Conservation (phyloP, 2,329 filamentous ascomycete species). For the Xylariales sp. region DNA sequence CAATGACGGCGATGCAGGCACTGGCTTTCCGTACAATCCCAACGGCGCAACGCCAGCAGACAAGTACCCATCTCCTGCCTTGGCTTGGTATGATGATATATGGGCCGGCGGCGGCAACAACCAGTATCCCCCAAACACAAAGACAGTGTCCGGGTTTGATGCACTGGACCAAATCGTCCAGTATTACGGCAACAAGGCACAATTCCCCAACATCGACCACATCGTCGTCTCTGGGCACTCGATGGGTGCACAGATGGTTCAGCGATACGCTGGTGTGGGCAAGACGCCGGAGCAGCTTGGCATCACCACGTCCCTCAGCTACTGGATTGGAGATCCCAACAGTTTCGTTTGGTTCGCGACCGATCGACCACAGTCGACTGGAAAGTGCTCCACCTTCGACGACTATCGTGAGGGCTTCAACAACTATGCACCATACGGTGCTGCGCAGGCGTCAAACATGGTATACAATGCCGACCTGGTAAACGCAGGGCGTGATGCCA, state of each 20-base stretch:
- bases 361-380: constrained; percentile 5
- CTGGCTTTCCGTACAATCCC: constrained; percentile 8
- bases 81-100: constrained; percentile 5
- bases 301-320: constrained; percentile 2
- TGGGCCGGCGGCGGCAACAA: constrained; percentile 9
- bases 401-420: constrained; percentile 7
- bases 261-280: constrained; percentile 7
- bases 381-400: constrained; percentile 5
- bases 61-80: constrained; percentile 9
- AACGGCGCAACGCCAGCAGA: constrained; percentile 4
- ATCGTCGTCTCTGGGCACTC: constrained; percentile 9
- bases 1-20: constrained; percentile 6
- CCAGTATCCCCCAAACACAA: constrained; percentile 6
- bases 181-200: constrained; percentile 3
- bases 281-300: constrained; percentile 7
- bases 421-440: constrained; percentile 5
- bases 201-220: constrained; percentile 9
- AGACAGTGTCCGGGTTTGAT: constrained; percentile 7
- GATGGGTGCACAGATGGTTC: constrained; percentile 9
- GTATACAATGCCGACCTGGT: constrained; percentile 3
- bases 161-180: constrained; percentile 8
- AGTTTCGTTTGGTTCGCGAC: constrained; percentile 3
- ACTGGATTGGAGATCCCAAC: constrained; percentile 8
- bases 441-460: constrained; percentile 1
- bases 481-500: neutral